Evolutionary conservation across 1,139 yeast species (phyloP), one percentile per base, ranked within the genome.

Genomic region (Diutina ranongensis): DNA sequence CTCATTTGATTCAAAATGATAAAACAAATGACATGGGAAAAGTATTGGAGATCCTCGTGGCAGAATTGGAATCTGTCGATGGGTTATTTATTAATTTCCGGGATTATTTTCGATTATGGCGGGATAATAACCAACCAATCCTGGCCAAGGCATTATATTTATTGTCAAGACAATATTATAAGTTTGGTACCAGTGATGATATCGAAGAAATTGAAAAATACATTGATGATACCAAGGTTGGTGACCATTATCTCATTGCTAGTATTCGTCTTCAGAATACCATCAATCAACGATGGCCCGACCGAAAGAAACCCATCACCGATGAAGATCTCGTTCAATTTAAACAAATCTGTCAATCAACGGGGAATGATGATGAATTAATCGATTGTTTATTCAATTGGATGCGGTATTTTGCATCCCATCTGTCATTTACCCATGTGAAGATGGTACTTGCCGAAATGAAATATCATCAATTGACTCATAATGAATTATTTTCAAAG

Each of bases 21-120:
- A n/a, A n/a, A n/a, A n/a, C n/a, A n/a, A n/a, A n/a, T n/a, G n/a
- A n/a, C n/a, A n/a, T n/a, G 28, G 28, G 28, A 25, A 25, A 25
- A 10, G 33, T 15, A 7, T 12, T 25, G 32, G 32, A n/a, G 10
- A 55, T 73, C 58, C 59, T 67, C 58, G 60, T 69, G 46, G 66
- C 70, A 32, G 61, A 64, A 63, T 61, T 53, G 49, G 64, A 70
- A 59, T 22, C 60, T 52, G 49, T 68, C 59, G 74, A 67, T 40
- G 55, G 74, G 46, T 47, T 73, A 20, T 25, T 38, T 10, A 21
- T 15, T 7, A 13, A 38, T 15, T n/a, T n/a, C 20, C 42, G 25
- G n/a, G 22, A 21, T 15, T 38, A n/a, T 25, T 38, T 38, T 18
- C 42, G 20, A 2, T 25, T 38, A 13, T 38, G 42, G 42, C 31